Conservation (phyloP, 768 basidiomycete genomes). For the Hypholoma fasciculare region DNA sequence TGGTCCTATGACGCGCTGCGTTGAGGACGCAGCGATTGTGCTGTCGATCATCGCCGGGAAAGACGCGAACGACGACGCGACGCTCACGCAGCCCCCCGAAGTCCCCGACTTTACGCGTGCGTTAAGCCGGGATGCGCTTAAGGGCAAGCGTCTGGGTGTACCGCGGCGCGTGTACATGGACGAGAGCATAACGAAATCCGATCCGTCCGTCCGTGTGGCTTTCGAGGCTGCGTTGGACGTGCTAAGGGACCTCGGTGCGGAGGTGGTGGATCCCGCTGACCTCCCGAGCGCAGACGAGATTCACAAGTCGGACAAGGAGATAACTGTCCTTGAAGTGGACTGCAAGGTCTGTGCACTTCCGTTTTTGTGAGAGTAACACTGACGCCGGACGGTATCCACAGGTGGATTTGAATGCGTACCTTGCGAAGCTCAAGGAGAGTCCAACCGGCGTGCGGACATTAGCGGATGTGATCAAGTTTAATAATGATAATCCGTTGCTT, state of each 20-base stretch:
- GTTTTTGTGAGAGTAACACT: background rate
- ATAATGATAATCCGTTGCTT: conserved; percentile 48
- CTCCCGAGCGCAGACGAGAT: conserved; percentile 55
- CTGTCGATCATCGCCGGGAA: conserved; percentile 56
- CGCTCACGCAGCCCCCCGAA: conserved; percentile 46
- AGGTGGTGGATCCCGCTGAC: conserved; percentile 63
- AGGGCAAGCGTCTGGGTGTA: conserved; percentile 54
- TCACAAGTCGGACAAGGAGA: conserved; percentile 49
- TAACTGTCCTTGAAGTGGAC: conserved; percentile 49
- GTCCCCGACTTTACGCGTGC: conserved; percentile 60
- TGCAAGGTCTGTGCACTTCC: conserved; percentile 46
- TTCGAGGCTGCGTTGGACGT: conserved; percentile 40
- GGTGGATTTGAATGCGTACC: conserved; percentile 54
- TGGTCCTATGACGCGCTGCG: conserved; percentile 54
- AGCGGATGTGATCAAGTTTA: conserved; percentile 58
- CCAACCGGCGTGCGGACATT: conserved; percentile 57
- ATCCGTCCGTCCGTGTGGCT: conserved; percentile 33
- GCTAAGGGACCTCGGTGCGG: conserved; percentile 41
- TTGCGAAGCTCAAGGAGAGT: conserved; percentile 43
- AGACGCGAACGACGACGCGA: conserved; percentile 55
- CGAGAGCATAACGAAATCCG: conserved; percentile 28
- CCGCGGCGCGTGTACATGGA: conserved; percentile 41
- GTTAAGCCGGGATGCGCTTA: conserved; percentile 44
- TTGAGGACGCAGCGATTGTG: conserved; percentile 57
- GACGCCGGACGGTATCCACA: conserved; percentile 21